Evolutionary conservation across 805 yeast genomes (phyloP).

Genomic region (Maudiozyma saulgeensis): DNA sequence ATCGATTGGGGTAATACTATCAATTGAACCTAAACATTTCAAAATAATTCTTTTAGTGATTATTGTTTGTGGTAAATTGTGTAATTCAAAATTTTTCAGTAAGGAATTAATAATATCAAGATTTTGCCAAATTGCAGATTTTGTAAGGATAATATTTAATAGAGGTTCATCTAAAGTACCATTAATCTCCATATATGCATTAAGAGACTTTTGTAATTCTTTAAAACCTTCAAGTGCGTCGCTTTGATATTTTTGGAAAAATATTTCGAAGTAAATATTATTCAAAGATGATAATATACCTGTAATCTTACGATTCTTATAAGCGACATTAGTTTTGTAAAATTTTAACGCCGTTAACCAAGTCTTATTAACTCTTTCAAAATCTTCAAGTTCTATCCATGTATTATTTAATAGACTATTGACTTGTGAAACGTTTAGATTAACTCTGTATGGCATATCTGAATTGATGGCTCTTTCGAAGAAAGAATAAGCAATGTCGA

Average conservation of each 20-base stretch:
- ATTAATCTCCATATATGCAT: slow-evolving; percentile 35
- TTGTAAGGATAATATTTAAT: slow-evolving; percentile 58
- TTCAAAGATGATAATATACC: slow-evolving; percentile 62
- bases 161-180: slow-evolving; percentile 63
- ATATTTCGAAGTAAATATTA: slow-evolving; percentile 52
- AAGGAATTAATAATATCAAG: slow-evolving; percentile 49
- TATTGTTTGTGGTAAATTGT: slow-evolving; percentile 46
- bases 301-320: slow-evolving; percentile 29
- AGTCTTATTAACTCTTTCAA: slow-evolving; percentile 43
- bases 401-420: slow-evolving; percentile 50
- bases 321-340: background rate
- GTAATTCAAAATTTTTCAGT: slow-evolving; percentile 43
- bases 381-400: slow-evolving; percentile 42
- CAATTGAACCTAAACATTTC: slow-evolving; percentile 56
- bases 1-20: slow-evolving; percentile 36
- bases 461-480: slow-evolving; percentile 57
- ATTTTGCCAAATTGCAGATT: slow-evolving; percentile 53
- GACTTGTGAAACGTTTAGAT: slow-evolving; percentile 59
- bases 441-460: slow-evolving; percentile 60
- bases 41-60: slow-evolving; percentile 61
- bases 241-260: slow-evolving; percentile 43
- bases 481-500: slow-evolving; percentile 56
- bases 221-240: slow-evolving; percentile 42
- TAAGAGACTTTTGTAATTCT: slow-evolving; percentile 44
- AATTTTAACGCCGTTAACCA: slow-evolving; percentile 36